Percentiles rank a stretch among this genome's conserved stretches.
These are phyloP conservation scores for Nicotiana otophora DNA, from an alignment of 257 asterid genomes.

Conservation along the genomic window DNA sequence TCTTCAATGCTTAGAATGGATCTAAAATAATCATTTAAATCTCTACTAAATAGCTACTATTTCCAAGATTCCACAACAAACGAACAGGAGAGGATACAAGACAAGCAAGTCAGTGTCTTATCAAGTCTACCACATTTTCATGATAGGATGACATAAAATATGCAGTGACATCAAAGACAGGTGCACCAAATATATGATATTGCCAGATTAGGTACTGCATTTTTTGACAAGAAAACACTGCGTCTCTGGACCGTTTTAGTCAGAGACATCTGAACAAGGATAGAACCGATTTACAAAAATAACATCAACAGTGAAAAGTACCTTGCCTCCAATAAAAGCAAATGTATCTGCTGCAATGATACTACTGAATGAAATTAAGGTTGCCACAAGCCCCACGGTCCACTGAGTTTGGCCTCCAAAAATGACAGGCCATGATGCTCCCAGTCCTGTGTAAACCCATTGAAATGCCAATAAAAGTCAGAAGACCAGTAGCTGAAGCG, in stretches of 20 bases:
- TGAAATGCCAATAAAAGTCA: background rate
- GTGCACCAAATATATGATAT: background rate
- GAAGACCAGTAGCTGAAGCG: background rate
- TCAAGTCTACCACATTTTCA: background rate
- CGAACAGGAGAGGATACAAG: background rate
- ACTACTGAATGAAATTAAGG: conserved; percentile 82
- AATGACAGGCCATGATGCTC: conserved; percentile 77
- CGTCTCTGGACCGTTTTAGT: background rate
- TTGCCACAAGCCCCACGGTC: conserved; percentile 97
- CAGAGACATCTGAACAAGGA: conserved; percentile 12
- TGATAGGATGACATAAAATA: background rate
- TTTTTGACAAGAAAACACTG: background rate
- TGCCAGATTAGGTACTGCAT: background rate
- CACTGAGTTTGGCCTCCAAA: conserved; percentile 91
- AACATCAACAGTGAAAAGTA: conserved; percentile 12
- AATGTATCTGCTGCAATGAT: conserved; percentile 95
- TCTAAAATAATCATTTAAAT: background rate
- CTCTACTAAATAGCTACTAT: background rate
- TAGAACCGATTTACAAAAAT: background rate
- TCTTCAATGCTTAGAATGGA: background rate
- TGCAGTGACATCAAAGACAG: background rate
- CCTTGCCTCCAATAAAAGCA: conserved; percentile 97
- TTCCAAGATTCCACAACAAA: background rate
- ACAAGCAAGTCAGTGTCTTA: background rate
- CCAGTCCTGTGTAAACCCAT: conserved; percentile 42